These are phyloP conservation scores for Phytopythium litorale DNA, from an alignment of 352 stramenopile species.

Conservation along the genomic window DNA sequence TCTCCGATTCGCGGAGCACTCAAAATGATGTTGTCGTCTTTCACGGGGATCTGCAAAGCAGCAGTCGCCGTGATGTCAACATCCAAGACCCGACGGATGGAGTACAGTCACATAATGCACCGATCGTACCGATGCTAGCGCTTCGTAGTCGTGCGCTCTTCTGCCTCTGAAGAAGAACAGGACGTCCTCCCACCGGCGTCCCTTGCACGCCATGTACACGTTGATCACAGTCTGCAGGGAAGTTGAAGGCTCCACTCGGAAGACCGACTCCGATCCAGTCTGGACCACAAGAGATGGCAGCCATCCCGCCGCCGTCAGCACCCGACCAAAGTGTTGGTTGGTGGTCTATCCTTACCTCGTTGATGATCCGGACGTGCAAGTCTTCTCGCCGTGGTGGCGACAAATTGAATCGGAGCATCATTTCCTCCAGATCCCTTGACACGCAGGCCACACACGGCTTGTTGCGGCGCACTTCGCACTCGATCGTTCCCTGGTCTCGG, in stretches of 20 bases:
- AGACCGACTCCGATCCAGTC: background rate
- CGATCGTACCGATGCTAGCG: background rate
- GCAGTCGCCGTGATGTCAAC: background rate
- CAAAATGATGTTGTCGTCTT: background rate
- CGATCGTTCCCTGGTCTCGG: background rate
- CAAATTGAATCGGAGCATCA: background rate
- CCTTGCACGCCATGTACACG: slow-evolving; percentile 1
- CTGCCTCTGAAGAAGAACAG: background rate
- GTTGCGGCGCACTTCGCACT: background rate
- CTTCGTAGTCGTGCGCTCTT: background rate
- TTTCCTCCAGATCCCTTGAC: background rate
- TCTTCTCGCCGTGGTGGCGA: background rate
- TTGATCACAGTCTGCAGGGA: slow-evolving; percentile 1
- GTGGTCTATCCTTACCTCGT: background rate
- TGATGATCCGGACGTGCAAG: background rate
- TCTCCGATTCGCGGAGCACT: background rate
- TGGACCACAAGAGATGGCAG: background rate
- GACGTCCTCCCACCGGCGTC: background rate
- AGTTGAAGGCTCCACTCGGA: background rate
- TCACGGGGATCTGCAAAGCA: background rate
- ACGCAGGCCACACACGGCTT: background rate
- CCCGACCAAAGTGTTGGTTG: background rate
- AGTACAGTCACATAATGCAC: background rate
- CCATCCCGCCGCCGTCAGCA: background rate
- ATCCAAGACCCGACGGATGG: background rate